Evolutionary conservation across 805 yeast genomes (phyloP).

Genomic region (Clavispora carvajalis): DNA sequence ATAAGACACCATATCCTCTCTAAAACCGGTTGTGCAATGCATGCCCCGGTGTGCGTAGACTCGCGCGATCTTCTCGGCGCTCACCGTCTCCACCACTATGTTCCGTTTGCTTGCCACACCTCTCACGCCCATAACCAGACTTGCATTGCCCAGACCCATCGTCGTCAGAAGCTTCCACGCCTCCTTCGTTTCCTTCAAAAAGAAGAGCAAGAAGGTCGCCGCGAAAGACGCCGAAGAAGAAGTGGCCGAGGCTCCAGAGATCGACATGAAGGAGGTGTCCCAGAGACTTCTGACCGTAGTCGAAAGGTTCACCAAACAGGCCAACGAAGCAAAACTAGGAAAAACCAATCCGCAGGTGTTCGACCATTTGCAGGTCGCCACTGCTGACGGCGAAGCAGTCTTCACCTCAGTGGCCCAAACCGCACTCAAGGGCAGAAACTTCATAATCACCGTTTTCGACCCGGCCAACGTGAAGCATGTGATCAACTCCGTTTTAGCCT

Average conservation of each 20-base stretch:
- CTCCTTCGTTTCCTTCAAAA: slow-evolving; percentile 7
- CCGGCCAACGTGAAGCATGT: slow-evolving; percentile 68
- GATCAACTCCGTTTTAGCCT: slow-evolving; percentile 62
- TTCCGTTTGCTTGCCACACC: slow-evolving; percentile 2
- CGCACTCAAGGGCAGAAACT: slow-evolving; percentile 59
- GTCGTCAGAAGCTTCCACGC: slow-evolving; percentile 2
- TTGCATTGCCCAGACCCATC: neutral
- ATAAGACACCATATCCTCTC: too few species aligned
- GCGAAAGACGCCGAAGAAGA: slow-evolving; percentile 3
- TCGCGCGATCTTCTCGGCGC: too few species aligned
- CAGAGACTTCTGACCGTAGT: slow-evolving; percentile 43
- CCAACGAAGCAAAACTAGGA: slow-evolving; percentile 65
- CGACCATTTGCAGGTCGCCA: slow-evolving; percentile 49
- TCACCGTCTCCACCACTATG: too few species aligned
- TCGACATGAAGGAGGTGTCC: slow-evolving; percentile 34
- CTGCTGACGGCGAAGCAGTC: slow-evolving; percentile 41
- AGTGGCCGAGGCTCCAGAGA: slow-evolving; percentile 1
- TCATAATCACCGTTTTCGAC: slow-evolving; percentile 81
- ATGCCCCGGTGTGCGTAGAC: too few species aligned
- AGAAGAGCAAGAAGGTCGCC: slow-evolving; percentile 6
- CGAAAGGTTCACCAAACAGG: slow-evolving; percentile 47
- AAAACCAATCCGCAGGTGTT: slow-evolving; percentile 63
- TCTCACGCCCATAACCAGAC: neutral
- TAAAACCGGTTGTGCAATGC: too few species aligned
- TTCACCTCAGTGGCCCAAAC: slow-evolving; percentile 71